Conservation (phyloP, 768 basidiomycete genomes). For the Tulasnella sp. region DNA sequence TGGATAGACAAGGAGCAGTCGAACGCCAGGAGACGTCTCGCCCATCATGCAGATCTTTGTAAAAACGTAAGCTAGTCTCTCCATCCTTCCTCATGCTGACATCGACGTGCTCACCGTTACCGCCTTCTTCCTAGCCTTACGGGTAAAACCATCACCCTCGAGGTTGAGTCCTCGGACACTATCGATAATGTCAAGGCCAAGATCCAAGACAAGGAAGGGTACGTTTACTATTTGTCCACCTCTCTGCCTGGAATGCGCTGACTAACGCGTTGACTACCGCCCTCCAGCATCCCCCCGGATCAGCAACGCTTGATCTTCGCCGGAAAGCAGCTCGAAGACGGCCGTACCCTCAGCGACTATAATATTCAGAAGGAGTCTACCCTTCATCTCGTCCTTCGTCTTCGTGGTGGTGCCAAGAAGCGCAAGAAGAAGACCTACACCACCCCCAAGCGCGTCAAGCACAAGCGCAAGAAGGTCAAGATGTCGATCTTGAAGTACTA, state of each 20-base stretch:
- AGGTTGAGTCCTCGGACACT: slow-evolving; percentile 96
- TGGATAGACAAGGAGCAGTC: slow-evolving; percentile 69
- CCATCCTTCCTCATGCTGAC: slow-evolving; percentile 22
- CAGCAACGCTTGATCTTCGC: slow-evolving; percentile 99
- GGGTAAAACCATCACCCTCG: slow-evolving; percentile 53
- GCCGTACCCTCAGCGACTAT: slow-evolving; percentile 91
- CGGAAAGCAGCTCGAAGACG: slow-evolving; percentile 99
- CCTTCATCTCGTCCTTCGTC: slow-evolving; percentile 91
- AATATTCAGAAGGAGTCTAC: slow-evolving; percentile 99
- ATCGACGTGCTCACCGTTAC: slow-evolving; percentile 63
- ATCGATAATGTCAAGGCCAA: slow-evolving; percentile 98
- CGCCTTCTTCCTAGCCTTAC: slow-evolving; percentile 52
- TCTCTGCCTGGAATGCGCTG: slow-evolving; percentile 1
- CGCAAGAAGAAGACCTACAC: slow-evolving; percentile 99
- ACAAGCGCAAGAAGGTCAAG: slow-evolving; percentile 99
- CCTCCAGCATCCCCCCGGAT: slow-evolving; percentile 78
- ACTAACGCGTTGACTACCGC: slow-evolving; percentile 21
- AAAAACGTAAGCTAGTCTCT: slow-evolving; percentile 70
- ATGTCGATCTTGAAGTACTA: slow-evolving; percentile 99
- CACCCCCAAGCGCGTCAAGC: slow-evolving; percentile 99
- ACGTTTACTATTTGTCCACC: slow-evolving; percentile 40
- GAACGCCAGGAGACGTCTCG: slow-evolving; percentile 60
- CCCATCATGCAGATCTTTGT: slow-evolving; percentile 93
- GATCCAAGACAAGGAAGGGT: slow-evolving; percentile 98
- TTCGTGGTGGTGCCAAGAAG: slow-evolving; percentile 99